Base-by-base conservation (phyloP, 768 basidiomycete genomes). In the Asterophora parasitica region DNA sequence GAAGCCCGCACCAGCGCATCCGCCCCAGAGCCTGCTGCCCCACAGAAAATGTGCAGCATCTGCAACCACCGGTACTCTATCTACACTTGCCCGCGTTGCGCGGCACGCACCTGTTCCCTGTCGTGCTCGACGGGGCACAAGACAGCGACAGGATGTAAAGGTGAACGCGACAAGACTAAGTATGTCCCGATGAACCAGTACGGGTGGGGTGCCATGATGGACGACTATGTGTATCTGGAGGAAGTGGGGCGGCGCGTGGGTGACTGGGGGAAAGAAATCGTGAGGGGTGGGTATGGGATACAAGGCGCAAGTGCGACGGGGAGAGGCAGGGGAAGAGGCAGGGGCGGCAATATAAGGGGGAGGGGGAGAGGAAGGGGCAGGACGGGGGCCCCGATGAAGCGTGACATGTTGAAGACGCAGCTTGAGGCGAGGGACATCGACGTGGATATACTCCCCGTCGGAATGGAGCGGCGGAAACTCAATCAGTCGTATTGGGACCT, bases 191-290 rank as follows among this genome's bases (percentile, higher is more conserved):
- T 93, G 81, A 92, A 89, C 56, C 61, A 81, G 56, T 95, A 92
- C 59, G 78, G 80, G 4, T 91, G 88, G 79, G 89, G 90, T 7
- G 76, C 78, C 20, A 85, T 95, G 83, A 87, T 92, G 83, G 78
- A 84, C 56, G 93, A 96, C 66, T 96, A 92, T 63, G 73, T 74
- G 34, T 93, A 83, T 61, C 71, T 96, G 54, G 93, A 96, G 66
- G 88, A 91, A 13, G 65, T 92, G 26, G 81, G 87, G 16, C 68
- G 92, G 54, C 82, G 77, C 55, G 82, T 86, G n/a, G 71, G 74
- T 16, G 81, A 78, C 10, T 88, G 85, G 83, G 90, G 85, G 0
- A 63, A 68, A 56, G 79, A 89, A 58, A 86, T 90, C 50, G 75
- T 75, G 52, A 71, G 72, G 43, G 78, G 88, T 48, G 77, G 84